Base-by-base conservation (phyloP, 2,329 filamentous ascomycete species). In the Ascochyta fabae region DNA sequence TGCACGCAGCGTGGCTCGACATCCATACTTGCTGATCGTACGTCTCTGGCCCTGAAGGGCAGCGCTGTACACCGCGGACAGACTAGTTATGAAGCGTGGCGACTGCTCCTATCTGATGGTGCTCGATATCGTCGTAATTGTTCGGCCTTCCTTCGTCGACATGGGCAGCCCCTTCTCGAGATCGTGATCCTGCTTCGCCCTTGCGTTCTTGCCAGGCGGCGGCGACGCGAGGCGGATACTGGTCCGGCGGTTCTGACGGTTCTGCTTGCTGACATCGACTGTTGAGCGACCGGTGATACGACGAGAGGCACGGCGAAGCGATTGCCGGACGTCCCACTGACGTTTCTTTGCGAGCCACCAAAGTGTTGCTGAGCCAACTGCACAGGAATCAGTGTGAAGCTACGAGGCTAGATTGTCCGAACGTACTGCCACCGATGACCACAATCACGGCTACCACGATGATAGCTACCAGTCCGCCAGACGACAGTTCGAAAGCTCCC, bases 281-380 rank as follows among this genome's bases (percentile, higher is more conserved):
- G 60, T 60, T 19, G 67, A 67, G 43, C 78, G 76, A 19, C 77
- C 77, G 1, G 79, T 80, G 40, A 81, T 56, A 24, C 78, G 77
- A 39, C 78, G 75, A 15, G 79, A 80, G 1, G 90, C 92, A 61
- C 84, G 85, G 51, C 88, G 84, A 53, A 96, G 81, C 27, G 83
- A 89, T 70, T 90, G 86, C 55, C 87, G 85, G 63, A 95, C 80
- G 62, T 87, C 89, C 91, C 91, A 95, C 75, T 93, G 90, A 42
- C 88, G 86, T 78, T 91, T 92, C 81, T 95, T 95, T 51, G 91
- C 89, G 34, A 94, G 73, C 74, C 88, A 91, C 78, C 90, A 96
- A 26, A 95, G 84, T 2, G 86, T 78, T 3, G 86, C 84, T 31
- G 84, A 88, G 22, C 81, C 81, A 59, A 88, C 89, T 89, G 62